phyloP scores from a whole-genome alignment of 805 yeast species.

The Lachancea thermotolerans region DNA sequence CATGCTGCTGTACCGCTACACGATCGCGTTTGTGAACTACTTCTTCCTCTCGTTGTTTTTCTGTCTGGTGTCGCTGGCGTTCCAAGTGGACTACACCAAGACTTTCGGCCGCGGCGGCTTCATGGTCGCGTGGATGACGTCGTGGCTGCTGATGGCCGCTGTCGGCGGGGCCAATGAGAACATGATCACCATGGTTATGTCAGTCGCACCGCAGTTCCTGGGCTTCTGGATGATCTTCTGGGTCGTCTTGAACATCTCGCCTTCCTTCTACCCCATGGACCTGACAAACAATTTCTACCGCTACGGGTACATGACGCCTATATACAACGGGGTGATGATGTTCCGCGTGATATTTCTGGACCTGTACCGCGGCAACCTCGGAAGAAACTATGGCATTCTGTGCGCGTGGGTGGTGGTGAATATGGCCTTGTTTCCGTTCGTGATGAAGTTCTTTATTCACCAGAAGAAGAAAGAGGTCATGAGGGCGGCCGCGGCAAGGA shows the following conservation, averaged over 20 bases:
- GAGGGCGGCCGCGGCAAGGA: conserved; percentile 13
- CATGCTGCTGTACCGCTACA: conserved; percentile 46
- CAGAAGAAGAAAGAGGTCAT: conserved; percentile 30
- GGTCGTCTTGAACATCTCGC: conserved; percentile 62
- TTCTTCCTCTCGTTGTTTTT: conserved; percentile 52
- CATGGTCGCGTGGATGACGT: conserved; percentile 65
- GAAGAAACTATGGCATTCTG: conserved; percentile 54
- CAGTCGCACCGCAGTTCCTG: conserved; percentile 52
- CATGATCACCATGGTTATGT: conserved; percentile 44
- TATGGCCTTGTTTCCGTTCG: conserved; percentile 38
- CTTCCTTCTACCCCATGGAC: conserved; percentile 61
- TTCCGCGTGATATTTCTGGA: conserved; percentile 53
- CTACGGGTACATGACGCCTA: conserved; percentile 64
- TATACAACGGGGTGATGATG: conserved; percentile 57
- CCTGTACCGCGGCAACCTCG: conserved; percentile 50
- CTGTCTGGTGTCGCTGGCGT: conserved; percentile 57
- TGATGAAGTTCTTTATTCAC: conserved; percentile 37
- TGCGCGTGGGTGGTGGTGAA: conserved; percentile 55
- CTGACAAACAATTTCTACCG: conserved; percentile 50
- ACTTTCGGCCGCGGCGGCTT: conserved; percentile 67
- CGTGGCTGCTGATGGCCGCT: conserved; percentile 63
- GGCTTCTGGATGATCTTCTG: conserved; percentile 70
- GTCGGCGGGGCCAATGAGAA: conserved; percentile 74
- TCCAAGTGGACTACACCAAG: conserved; percentile 51
- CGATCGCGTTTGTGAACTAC: conserved; percentile 45